Evolutionary conservation across 306 rosid genomes (phyloP), one percentile per base, ranked within the genome.

Genomic region (Vicia villosa): DNA sequence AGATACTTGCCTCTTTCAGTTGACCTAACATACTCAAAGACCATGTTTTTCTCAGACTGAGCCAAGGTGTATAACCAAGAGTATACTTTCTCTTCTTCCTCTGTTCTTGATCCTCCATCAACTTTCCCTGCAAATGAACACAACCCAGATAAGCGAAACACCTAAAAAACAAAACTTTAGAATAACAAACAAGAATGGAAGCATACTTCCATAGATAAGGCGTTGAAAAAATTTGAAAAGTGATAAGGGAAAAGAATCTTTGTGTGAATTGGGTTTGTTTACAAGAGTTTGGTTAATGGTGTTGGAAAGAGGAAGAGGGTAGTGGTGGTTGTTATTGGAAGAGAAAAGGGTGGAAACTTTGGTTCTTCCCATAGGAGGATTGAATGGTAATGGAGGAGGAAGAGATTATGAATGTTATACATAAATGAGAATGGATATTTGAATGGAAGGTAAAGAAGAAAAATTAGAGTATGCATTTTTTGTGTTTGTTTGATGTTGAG

Each of bases 51-150:
- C 1, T 88, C 77, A 14, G 97, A 79, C 28, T 65, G 89, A 8
- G 97, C 92, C 89, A 91, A 76, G 19, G 92, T 57, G 59, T 91
- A 88, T 62, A 91, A 42, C 97, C 97, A 91, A 57, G 90, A 81
- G 66, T 72, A 83, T 1, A 91, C 87, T 71, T 75, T 88, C 73
- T 91, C 90, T 79, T 91, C 97, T 73, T 81, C 95, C 78, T 88
- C 85, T 0, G 84, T 84, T 82, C 79, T 64, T 8, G 85, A 88
- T 5, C 87, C 92, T 13, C 89, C 97, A 72, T 91, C 89, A 63
- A 46, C 68, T 68, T 79, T 86, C 37, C 82, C 97, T 91, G 52
- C 81, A 73, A 74, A 26, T 59, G n/a, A 79, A 14, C 65, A 36
- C 66, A 81, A 68, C 70, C 54, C 72, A 65, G 26, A 61, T 12